These are phyloP conservation scores for Pisolithus tinctorius DNA, from an alignment of 768 basidiomycete species.

Conservation along the genomic window DNA sequence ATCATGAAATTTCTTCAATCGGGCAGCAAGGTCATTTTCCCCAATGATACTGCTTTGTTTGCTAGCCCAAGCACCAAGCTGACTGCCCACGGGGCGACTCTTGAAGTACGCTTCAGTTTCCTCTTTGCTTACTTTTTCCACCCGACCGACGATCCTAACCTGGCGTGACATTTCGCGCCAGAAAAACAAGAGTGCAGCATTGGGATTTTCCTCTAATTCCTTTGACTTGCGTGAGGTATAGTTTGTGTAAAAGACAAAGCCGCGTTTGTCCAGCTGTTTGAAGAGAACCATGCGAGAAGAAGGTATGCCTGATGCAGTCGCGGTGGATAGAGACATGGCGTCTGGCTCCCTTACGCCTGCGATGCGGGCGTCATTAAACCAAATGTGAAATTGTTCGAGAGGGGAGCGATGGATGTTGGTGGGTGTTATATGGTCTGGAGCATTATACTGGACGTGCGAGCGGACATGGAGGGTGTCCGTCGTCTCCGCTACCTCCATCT, in stretches of 20 bases:
- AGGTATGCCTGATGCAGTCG: conserved; percentile 66
- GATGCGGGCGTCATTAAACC: conserved; percentile 69
- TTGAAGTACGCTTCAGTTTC: conserved; percentile 84
- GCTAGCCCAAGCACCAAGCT: conserved; percentile 92
- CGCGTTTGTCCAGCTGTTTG: conserved; percentile 80
- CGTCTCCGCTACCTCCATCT: conserved; percentile 33
- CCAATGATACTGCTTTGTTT: conserved; percentile 74
- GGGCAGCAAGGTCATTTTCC: conserved; percentile 61
- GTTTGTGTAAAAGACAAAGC: conserved; percentile 97
- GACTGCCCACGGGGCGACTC: conserved; percentile 74
- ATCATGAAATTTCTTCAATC: conserved; percentile 51
- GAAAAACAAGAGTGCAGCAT: conserved; percentile 82
- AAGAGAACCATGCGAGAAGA: conserved; percentile 87
- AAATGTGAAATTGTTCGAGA: conserved; percentile 76
- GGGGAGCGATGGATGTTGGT: conserved; percentile 58
- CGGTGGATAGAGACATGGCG: conserved; percentile 77
- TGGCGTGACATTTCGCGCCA: conserved; percentile 81
- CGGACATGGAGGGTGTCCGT: conserved; percentile 59
- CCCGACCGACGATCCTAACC: conserved; percentile 79
- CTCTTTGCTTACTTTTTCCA: conserved; percentile 64
- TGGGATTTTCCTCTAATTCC: conserved; percentile 72
- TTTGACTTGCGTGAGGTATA: conserved; percentile 88
- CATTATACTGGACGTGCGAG: conserved; percentile 70
- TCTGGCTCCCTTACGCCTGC: conserved; percentile 80
- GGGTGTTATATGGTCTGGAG: conserved; percentile 60